A percentile compares a stretch with the other conserved stretches of the same genome.
Conservation (phyloP, 2,329 filamentous ascomycete species). For the Ophiocordyceps camponoti-saundersi region DNA sequence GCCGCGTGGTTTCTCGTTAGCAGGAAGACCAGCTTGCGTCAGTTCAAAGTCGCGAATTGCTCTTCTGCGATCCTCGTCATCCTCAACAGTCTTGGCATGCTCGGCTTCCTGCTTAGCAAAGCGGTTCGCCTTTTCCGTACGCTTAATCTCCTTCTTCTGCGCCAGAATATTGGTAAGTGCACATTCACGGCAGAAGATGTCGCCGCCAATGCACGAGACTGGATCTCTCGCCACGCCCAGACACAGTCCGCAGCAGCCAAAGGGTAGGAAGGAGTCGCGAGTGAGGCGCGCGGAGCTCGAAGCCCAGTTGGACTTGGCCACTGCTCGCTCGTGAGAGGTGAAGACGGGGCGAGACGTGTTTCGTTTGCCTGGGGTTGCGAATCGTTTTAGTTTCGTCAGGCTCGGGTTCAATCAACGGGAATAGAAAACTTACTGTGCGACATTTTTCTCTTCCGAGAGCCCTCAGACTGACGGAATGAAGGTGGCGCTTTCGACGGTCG, state of each 20-base stretch:
- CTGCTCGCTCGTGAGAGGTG: slow-evolving; percentile 74
- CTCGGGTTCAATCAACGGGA: not conserved
- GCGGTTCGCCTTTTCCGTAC: slow-evolving; percentile 51
- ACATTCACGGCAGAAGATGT: slow-evolving; percentile 92
- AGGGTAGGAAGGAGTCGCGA: slow-evolving; percentile 83
- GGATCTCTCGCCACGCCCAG: slow-evolving; percentile 67
- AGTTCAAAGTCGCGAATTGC: slow-evolving; percentile 72
- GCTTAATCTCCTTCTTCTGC: slow-evolving; percentile 81
- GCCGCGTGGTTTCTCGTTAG: slow-evolving; percentile 22
- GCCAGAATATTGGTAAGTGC: slow-evolving; percentile 79
- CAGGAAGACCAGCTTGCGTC: slow-evolving; percentile 53
- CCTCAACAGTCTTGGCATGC: slow-evolving; percentile 40
- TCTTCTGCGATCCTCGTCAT: slow-evolving; percentile 52
- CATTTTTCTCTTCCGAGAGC: not conserved
- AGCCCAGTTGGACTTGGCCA: slow-evolving; percentile 71
- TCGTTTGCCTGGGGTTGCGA: slow-evolving; percentile 43
- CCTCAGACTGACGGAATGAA: not conserved
- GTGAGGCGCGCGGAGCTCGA: slow-evolving; percentile 67
- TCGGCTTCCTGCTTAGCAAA: slow-evolving; percentile 42
- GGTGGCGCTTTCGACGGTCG: too few species aligned
- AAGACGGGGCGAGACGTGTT: slow-evolving; percentile 90
- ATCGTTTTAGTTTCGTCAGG: not conserved
- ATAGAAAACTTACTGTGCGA: not conserved
- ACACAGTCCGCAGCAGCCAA: slow-evolving; percentile 78
- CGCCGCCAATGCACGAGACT: slow-evolving; percentile 67